A percentile compares a stretch with the other conserved stretches of the same genome.
Evolutionary conservation across 2,329 filamentous ascomycete species (phyloP).

Genomic region (Nothophaeocryptopus gaeumannii): DNA sequence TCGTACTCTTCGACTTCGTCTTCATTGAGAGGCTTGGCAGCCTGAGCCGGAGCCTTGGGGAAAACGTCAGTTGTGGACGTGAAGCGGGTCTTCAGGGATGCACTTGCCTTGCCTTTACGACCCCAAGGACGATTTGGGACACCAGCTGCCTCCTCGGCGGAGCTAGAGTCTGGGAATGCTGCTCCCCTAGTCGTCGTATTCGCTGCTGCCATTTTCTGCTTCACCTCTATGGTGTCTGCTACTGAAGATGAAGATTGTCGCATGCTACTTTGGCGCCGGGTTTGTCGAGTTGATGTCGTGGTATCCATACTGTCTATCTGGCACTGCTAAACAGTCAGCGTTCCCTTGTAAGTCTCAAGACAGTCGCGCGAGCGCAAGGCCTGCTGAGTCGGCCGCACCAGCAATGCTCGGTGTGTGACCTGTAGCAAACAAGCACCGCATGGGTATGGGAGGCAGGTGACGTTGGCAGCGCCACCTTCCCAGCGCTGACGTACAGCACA

Average conservation of each 20-base stretch:
- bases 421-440: too few species aligned
- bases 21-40: background rate
- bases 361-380: too few species aligned
- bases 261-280: conserved; percentile 4
- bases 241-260: conserved; percentile 8
- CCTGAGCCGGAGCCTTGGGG: conserved; percentile 1
- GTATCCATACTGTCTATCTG: conserved; percentile 2
- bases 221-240: conserved; percentile 19
- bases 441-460: too few species aligned
- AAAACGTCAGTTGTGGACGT: background rate
- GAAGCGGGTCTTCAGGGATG: background rate
- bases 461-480: too few species aligned
- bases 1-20: conserved; percentile 27
- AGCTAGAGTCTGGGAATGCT: background rate
- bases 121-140: conserved; percentile 11
- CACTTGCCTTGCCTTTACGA: conserved; percentile 13
- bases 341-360: too few species aligned
- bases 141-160: background rate
- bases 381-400: too few species aligned
- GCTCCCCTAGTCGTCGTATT: background rate
- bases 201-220: conserved; percentile 16
- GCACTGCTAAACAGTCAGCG: background rate
- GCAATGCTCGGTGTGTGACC: too few species aligned
- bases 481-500: too few species aligned
- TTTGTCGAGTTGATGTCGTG: background rate